Evolutionary conservation across 257 asterid genomes (phyloP).

Genomic region (Catharanthus roseus): DNA sequence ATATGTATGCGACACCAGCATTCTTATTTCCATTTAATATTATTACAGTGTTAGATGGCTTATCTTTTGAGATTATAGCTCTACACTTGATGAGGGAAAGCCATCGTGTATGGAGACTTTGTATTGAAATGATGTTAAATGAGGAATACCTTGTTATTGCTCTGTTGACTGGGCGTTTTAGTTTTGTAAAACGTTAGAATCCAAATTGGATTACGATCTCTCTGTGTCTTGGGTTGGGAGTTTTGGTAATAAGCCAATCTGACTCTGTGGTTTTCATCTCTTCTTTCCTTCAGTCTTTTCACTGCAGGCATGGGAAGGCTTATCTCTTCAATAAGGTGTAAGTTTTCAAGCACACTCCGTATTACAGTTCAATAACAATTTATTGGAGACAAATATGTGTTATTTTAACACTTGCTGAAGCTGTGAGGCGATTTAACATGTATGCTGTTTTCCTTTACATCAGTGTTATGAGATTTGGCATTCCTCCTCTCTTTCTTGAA

Average conservation of each 20-base stretch:
- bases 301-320: conserved; percentile 44
- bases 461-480: not conserved
- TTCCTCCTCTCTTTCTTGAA: not conserved
- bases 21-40: not conserved
- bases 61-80: not conserved
- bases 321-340: conserved; percentile 51
- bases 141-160: not conserved
- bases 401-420: conserved; percentile 7
- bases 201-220: not conserved
- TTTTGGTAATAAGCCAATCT: conserved; percentile 11
- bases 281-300: conserved; percentile 36
- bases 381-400: conserved; percentile 2
- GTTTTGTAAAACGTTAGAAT: not conserved
- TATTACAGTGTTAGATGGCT: not conserved
- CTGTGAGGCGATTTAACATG: not conserved
- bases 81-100: too few species aligned
- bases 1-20: too few species aligned
- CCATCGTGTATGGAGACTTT: not conserved
- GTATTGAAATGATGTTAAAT: not conserved
- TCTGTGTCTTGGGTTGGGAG: conserved; percentile 2
- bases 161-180: not conserved
- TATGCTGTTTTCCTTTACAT: not conserved
- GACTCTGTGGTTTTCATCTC: conserved; percentile 13
- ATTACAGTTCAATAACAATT: conserved; percentile 7
- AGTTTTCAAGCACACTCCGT: conserved; percentile 23